phyloP scores from a whole-genome alignment of 306 rosid species.

The Erythrophleum fordii region DNA sequence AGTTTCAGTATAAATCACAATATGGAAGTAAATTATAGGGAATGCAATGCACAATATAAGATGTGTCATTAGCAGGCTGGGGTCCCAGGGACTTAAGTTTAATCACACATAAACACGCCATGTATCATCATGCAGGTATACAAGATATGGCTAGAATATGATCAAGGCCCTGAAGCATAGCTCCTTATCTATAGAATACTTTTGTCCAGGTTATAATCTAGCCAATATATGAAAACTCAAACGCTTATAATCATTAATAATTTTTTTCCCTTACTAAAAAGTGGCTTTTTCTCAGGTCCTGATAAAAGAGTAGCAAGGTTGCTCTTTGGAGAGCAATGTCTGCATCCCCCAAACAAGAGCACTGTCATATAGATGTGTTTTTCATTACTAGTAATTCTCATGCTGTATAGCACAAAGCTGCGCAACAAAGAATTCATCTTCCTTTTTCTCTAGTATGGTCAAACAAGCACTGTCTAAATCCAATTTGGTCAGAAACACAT shows the following conservation, averaged over 20 bases:
- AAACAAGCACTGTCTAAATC: slow-evolving; percentile 5
- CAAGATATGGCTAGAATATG: not conserved
- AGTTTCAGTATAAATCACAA: too few species aligned
- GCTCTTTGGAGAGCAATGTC: too few species aligned
- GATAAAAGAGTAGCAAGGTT: too few species aligned
- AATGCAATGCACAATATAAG: not conserved
- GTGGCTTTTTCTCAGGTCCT: too few species aligned
- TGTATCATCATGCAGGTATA: not conserved
- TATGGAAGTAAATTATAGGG: not conserved
- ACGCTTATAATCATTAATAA: not conserved
- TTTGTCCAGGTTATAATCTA: too few species aligned
- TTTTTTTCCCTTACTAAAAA: not conserved
- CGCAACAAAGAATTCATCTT: too few species aligned
- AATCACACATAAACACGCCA: not conserved
- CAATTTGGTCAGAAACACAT: slow-evolving; percentile 6
- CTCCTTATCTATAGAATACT: not conserved
- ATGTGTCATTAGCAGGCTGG: not conserved
- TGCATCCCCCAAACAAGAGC: too few species aligned
- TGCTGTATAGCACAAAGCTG: too few species aligned
- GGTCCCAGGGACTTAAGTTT: not conserved
- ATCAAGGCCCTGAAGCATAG: not conserved
- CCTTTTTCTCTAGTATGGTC: not conserved
- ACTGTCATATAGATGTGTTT: too few species aligned
- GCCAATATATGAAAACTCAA: not conserved
- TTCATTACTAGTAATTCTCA: too few species aligned